Evolutionary conservation across 768 basidiomycete species (phyloP), one percentile per base, ranked within the genome.

Genomic region (Clitopilus hobsonii): DNA sequence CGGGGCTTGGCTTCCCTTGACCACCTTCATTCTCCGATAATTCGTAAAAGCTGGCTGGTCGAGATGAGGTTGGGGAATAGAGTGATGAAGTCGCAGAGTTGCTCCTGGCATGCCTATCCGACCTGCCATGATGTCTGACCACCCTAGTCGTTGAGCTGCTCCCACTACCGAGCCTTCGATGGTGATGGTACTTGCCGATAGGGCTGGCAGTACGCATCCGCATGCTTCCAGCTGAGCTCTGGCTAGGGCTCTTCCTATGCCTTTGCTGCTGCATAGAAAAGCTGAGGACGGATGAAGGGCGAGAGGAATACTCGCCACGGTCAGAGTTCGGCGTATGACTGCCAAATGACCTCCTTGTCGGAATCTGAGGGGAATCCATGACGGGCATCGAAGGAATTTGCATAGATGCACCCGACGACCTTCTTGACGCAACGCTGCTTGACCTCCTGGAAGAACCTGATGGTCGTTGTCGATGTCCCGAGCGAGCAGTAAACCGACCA

Each of bases 321-420:
- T 97, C 94, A 25, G 92, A 94, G 51, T 89, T 94, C 0, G 93
- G 94, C 0, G 94, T 95, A 53, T 88, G 88, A 60, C 78, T 86
- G 1, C 89, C 89, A 54, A 87, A 80, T 2, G 90, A 91, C 10
- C 84, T 79, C 18, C 91, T 80, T 8, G 84, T 80, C 4, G 84
- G 80, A 13, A 84, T 71, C 63, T 82, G 77, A 3, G 83, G 80
- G 7, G 83, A 84, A 54, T 86, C 88, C 30, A 89, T 63, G n/a
- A 79, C 60, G 10, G 78, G 57, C 67, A 16, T n/a, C 8, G 38
- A 18, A 6, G 41, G 41, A 18, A 80, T 70, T 55, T 81, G 80
- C 22, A 75, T 71, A 13, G 78, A 79, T 22, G 78, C 68, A 18
- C 74, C 74, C n/a, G 79, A 81, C 0, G 80, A 81, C 36, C 93